Base-by-base conservation (phyloP, 2,329 filamentous ascomycete species). In the Aspergillus felis region DNA sequence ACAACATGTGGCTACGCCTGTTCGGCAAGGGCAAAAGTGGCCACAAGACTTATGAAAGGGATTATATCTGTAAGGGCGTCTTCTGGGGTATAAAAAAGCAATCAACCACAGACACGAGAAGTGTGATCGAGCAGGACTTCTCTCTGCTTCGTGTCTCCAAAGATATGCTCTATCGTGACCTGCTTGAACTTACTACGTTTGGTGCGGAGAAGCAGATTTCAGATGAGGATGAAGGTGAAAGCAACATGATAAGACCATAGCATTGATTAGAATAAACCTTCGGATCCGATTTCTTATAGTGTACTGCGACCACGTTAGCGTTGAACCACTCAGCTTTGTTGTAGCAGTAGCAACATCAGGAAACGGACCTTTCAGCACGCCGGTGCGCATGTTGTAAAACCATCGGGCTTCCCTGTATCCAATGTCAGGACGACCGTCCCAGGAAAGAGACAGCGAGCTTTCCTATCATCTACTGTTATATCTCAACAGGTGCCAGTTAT, bases 161-260 rank as follows among this genome's bases (percentile, higher is more conserved):
- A 53, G 46, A 41, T 38, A 38, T 49, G 28, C 22, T 12, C 22
- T 62, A 55, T 48, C 50, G 29, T 50, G 17, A 17, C 38, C 57
- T 38, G 63, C 66, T 48, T 64, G 50, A 5, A 57, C 60, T 69
- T 67, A 59, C 66, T 60, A 25, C 50, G 59, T 68, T 68, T 53
- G 67, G 68, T 38, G 64, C 65, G 58, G 51, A 58, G 61, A 64
- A 62, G 63, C 64, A 61, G 56, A 56, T 59, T 51, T 47, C 20
- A 24, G 44, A 47, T 47, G 10, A 27, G 44, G 44, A 25, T 14
- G 20, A 24, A 10, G 10, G 8, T 47, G 44, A 8, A 10, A 7
- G 12, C n/a, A 49, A 38, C 14, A 35, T 25, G 47, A 56, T 55
- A 55, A 55, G 38, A 29, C 41, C 24, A 9, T 42, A 47, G 12